Conservation (phyloP, 2,329 filamentous ascomycete species). For the Parastagonospora nodorum region DNA sequence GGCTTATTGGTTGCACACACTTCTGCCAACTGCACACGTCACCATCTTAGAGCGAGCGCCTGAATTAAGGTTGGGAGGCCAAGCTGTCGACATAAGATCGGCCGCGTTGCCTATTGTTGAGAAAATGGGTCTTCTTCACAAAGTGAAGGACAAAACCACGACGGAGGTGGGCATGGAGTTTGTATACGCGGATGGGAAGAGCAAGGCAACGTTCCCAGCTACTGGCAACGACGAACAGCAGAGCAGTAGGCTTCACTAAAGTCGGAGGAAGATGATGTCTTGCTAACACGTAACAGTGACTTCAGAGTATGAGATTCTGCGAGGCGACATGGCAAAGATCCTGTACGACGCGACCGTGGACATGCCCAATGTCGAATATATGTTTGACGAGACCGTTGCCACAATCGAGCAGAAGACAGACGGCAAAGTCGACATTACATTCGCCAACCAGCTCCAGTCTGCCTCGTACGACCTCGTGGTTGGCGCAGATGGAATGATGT, state of each 20-base stretch:
- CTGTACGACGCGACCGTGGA: conserved; percentile 52
- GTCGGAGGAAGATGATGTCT: no score
- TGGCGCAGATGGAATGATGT: conserved; percentile 39
- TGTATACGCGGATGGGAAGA: conserved; percentile 34
- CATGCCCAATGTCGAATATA: conserved; percentile 33
- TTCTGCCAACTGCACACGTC: conserved; percentile 34
- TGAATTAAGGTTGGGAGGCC: conserved; percentile 53
- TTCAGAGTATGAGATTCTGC: conserved; percentile 65
- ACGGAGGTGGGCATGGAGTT: conserved; percentile 56
- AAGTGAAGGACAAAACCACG: conserved; percentile 47
- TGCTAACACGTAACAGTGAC: conserved; percentile 44
- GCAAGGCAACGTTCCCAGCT: conserved; percentile 42
- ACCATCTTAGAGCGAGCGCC: conserved; percentile 52
- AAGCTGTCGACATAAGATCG: conserved; percentile 61
- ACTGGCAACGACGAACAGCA: conserved; percentile 45
- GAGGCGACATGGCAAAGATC: conserved; percentile 60
- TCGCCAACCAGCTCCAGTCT: conserved; percentile 36
- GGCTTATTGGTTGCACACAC: conserved; percentile 57
- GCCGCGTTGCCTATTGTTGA: conserved; percentile 57
- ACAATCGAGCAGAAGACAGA: conserved; percentile 32
- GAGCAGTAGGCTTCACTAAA: conserved; percentile 9
- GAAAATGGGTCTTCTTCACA: conserved; percentile 57
- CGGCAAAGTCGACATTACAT: conserved; percentile 46
- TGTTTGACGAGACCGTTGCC: conserved; percentile 40
- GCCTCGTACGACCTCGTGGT: conserved; percentile 34